A percentile compares a stretch with the other conserved stretches of the same genome.
These are phyloP conservation scores for Venturia asperata DNA, from an alignment of 2,329 filamentous ascomycete genomes.

Conservation along the genomic window DNA sequence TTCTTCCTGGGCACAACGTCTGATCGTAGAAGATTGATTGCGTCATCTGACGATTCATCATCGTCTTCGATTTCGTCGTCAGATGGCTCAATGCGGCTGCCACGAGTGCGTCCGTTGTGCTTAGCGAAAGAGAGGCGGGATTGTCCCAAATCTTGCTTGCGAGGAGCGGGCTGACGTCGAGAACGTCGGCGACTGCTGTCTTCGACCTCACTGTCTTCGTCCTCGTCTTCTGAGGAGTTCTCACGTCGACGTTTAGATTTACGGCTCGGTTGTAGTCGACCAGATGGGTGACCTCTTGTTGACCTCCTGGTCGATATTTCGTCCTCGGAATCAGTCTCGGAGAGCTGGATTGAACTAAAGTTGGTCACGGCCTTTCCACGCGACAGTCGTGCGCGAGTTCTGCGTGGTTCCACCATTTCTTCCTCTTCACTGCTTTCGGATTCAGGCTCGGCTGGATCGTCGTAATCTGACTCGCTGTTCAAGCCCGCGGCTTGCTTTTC, in stretches of 20 bases:
- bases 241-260: constrained; percentile 7
- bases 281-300: not conserved
- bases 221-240: not conserved
- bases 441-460: not conserved
- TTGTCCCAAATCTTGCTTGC: not conserved
- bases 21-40: constrained; percentile 30
- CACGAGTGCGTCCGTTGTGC: constrained; percentile 13
- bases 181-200: constrained; percentile 4
- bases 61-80: constrained; percentile 10
- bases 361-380: constrained; percentile 2
- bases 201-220: not conserved
- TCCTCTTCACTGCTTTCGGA: constrained; percentile 12
- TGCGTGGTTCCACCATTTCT: not conserved
- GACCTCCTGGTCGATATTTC: not conserved
- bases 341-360: constrained; percentile 13
- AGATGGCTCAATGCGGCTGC: not conserved
- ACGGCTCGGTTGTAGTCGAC: constrained; percentile 1
- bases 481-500: constrained; percentile 31
- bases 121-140: constrained; percentile 8
- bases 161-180: not conserved
- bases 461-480: constrained; percentile 14
- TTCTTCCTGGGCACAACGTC: constrained; percentile 37
- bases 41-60: constrained; percentile 6
- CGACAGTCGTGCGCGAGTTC: not conserved
- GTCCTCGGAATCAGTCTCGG: constrained; percentile 5